Evolutionary conservation across 495 filamentous ascomycete genomes (phyloP), one percentile per base, ranked within the genome.

Genomic region (Neurospora sp.): DNA sequence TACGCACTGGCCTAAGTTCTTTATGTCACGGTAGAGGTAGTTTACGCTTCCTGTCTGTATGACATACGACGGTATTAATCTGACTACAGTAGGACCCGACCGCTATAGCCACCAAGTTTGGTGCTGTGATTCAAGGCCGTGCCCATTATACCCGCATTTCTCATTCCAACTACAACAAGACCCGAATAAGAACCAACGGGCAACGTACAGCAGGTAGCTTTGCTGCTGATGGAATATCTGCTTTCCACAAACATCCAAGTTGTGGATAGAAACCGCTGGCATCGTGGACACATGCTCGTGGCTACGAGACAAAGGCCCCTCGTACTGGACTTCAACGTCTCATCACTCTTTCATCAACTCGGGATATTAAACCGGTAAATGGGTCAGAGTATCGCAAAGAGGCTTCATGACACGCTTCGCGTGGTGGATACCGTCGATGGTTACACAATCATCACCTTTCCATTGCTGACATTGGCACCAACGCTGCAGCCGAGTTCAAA

Each of bases 361-460:
- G 27, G 12, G 27, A 16, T 62, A 62, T 31, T 0, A 14, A 31
- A 14, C 5, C 23, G 54, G 54, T 62, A 62, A 62, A 35, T 27
- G 12, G 54, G 6, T 31, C 54, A 31, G 23, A 23, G 3, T 16
- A 62, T 35, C 54, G 14, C 54, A 35, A 54, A 27, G 23, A 35
- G 48, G 48, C 23, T 16, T 62, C 38, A 35, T 20, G 48, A 42
- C 23, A 69, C 27, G 54, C 54, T 62, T 62, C 54, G 54, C 54
- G 12, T 71, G 72, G 40, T 39, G 38, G 3, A 75, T 71, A 73
- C 73, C 41, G 75, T 72, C 73, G 70, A 40, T 7, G 71, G 73
- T 77, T 70, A 73, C 75, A 77, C 73, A 59, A 39, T 4, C 14
- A 62, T 9, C 12, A 35, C 14, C 27, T 35, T 62, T 62, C 54